Conservation (phyloP, 495 filamentous ascomycete species). For the Tuber aestivum region DNA sequence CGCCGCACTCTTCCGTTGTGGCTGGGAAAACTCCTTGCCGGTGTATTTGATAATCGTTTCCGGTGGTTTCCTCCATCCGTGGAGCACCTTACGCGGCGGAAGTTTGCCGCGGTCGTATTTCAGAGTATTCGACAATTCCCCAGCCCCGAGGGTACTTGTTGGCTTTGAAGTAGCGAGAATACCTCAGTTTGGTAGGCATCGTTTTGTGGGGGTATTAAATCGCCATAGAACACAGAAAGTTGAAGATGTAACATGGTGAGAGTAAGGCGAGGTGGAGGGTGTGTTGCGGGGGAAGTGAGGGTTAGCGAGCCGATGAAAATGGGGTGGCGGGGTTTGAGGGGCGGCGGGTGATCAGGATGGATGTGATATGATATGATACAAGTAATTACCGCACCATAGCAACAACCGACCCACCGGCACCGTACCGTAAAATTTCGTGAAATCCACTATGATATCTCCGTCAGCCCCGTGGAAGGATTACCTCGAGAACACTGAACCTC, state of each 20-base stretch:
- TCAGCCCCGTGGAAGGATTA: too few species aligned
- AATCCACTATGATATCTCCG: too few species aligned
- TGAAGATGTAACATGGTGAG: neutral
- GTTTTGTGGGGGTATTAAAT: neutral
- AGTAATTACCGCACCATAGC: too few species aligned
- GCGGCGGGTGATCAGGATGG: neutral
- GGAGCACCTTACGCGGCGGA: constrained; percentile 21
- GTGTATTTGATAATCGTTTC: constrained; percentile 16
- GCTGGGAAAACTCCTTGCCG: constrained; percentile 10
- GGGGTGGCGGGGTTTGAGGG: neutral
- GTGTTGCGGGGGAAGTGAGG: neutral
- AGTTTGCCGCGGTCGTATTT: constrained; percentile 16
- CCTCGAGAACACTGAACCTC: too few species aligned
- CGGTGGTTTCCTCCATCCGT: constrained; percentile 29
- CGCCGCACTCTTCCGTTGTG: constrained; percentile 10
- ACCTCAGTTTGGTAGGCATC: neutral
- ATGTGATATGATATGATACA: too few species aligned
- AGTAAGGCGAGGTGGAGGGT: neutral
- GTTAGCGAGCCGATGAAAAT: constrained; percentile 4
- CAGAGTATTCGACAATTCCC: constrained; percentile 27
- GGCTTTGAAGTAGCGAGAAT: constrained; percentile 12
- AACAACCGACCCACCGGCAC: too few species aligned
- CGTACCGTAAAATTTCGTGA: too few species aligned
- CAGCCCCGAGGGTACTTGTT: constrained; percentile 15
- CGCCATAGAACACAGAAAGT: neutral